Evolutionary conservation across 2,329 filamentous ascomycete genomes (phyloP), one percentile per base, ranked within the genome.

Genomic region (Talaromyces sp.): DNA sequence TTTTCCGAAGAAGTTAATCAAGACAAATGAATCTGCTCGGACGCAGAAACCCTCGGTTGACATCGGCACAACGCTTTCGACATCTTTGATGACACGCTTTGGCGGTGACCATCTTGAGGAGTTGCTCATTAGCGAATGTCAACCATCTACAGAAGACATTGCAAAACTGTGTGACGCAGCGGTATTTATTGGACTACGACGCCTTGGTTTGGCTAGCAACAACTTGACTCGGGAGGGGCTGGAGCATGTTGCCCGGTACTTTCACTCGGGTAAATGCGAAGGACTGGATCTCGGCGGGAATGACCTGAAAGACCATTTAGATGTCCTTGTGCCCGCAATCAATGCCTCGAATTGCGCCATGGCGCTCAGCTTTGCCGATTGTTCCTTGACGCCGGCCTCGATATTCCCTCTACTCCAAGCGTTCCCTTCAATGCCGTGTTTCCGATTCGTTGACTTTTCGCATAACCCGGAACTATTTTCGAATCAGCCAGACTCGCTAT

Each of bases 241-340:
- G 56, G 81, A 85, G 58, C 88, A 96, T 69, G 84, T 97, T 31
- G 82, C 89, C 31, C 85, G 84, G 58, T 98, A 93, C 70, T 75
- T 98, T 21, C 83, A 86, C 29, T 86, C 86, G 24, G 89, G 89
- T 0, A 83, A 87, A 56, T 98, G 93, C 67, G 89, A 96, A 72
- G 93, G 91, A 6, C 81, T 99, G 4, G 95, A 98, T 72, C 77
- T 98, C 13, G 91, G 92, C 46, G 91, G 92, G 26, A 98, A 98
- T 68, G 86, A 95, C 63, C 75, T 89, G 46, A 79, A 80, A 51
- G 80, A 85, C 51, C 80, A 81, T 59, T 66, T 87, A 38, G 76
- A 79, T 60, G 64, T 77, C 26, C 64, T 78, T 43, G 64, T 67
- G 3, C 65, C 70, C 26, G 70, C 72, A 17, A 67, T 78, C 54